A percentile compares a stretch with the other conserved stretches of the same genome.
Conservation (phyloP, 345 rosid species). For the Boechera divaricarpa region DNA sequence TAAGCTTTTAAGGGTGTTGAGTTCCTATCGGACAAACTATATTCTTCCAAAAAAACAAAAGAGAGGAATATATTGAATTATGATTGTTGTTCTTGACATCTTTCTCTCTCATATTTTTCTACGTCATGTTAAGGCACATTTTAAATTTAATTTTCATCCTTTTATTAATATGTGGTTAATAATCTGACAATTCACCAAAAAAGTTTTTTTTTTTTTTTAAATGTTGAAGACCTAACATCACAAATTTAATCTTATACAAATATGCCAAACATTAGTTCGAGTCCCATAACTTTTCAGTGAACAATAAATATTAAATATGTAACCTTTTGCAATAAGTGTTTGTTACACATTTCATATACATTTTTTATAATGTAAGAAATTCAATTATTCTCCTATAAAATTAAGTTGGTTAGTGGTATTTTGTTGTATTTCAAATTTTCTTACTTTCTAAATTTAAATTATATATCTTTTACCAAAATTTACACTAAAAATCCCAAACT, state of each 20-base stretch:
- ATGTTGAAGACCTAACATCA: not conserved
- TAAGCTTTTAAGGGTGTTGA: constrained; percentile 31
- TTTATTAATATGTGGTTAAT: constrained; percentile 17
- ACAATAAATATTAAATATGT: not conserved
- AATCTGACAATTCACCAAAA: constrained; percentile 26
- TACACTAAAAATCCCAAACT: too few species aligned
- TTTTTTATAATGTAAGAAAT: too few species aligned
- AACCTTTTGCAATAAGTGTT: not conserved
- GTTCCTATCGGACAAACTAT: constrained; percentile 42
- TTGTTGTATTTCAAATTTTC: too few species aligned
- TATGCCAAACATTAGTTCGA: not conserved
- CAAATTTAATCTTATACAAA: not conserved
- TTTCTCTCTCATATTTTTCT: constrained; percentile 23
- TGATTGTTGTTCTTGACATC: constrained; percentile 22
- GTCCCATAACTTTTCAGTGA: not conserved
- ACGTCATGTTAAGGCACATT: constrained; percentile 39
- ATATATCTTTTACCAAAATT: too few species aligned
- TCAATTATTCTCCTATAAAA: too few species aligned
- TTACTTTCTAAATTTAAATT: too few species aligned
- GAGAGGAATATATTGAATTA: constrained; percentile 34
- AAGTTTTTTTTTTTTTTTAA: too few species aligned
- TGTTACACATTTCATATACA: not conserved
- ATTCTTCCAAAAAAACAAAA: constrained; percentile 33
- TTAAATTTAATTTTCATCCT: not conserved
- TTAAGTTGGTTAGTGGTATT: too few species aligned